Base-by-base conservation (phyloP, 2,329 filamentous ascomycete species). In the Periconia macrospinosa region DNA sequence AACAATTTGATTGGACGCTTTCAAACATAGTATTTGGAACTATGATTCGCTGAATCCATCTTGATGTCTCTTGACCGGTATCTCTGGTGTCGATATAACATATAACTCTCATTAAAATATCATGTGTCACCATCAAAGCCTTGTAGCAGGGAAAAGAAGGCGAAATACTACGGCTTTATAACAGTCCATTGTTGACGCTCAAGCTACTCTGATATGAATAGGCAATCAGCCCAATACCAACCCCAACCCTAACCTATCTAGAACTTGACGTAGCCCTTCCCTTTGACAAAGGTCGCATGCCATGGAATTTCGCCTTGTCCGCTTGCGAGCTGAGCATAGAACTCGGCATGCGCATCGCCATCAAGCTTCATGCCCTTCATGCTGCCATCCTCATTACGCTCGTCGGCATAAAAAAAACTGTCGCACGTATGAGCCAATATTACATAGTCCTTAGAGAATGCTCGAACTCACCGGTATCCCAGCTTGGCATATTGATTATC, bases 381-480 rank as follows among this genome's bases (percentile, higher is more conserved):
- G 40, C 55, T 63, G 1, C 81, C 80, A 49, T 79, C 72, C 0
- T 65, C 55, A 8, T 69, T 72, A 2, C 79, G 71, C 58, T 83
- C 78, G 42, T 83, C 79, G 3, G 67, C 76, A 50, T 79, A 83
- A 56, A 81, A 81, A 58, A 82, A 83, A 14, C 33, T 37, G 11
- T 13, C 3, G 6, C 33, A 13, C 11, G 33, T 37, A n/a, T 37
- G 11, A 37, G 33, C 11, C 23, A 23, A 44, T 23, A 37, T 10
- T 13, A 14, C 11, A 37, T n/a, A 37, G 6, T 13, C 15, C 11
- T 37, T 13, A 37, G 11, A 5, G 33, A 14, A 5, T 37, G 15
- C 11, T 37, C 11, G 33, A 6, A 45, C 20, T 43, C 17, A 52
- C 44, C 49, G 35, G 30, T 52, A 52, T 3, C 49, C 49, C 17